Evolutionary conservation across 495 filamentous ascomycete genomes (phyloP).

Genomic region (Aspergillus ellipticus): DNA sequence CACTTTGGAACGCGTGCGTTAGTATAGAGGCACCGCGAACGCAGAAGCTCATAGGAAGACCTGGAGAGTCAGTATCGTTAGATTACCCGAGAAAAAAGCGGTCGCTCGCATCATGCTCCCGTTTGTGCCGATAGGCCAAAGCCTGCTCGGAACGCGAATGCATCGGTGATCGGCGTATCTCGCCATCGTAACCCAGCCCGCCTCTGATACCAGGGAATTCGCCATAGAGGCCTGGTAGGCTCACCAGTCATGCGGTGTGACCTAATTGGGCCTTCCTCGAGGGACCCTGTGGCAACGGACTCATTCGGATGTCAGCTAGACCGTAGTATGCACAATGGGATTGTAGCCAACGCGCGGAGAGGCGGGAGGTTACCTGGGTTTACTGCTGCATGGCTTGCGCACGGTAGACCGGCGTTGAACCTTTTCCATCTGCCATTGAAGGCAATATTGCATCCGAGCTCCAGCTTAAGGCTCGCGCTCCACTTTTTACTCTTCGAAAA

Average conservation of each 20-base stretch:
- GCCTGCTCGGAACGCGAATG: background rate
- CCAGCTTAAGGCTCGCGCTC: constrained; percentile 1
- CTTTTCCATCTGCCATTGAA: background rate
- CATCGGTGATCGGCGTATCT: background rate
- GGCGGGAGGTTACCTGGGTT: background rate
- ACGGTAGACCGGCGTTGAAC: background rate
- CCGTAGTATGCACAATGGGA: background rate
- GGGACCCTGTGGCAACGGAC: background rate
- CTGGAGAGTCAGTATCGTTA: background rate
- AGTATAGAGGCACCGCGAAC: background rate
- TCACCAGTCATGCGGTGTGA: constrained; percentile 6
- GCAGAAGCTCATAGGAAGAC: background rate
- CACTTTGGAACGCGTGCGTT: background rate
- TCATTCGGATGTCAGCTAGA: background rate
- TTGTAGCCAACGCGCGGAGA: background rate
- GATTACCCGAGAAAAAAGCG: background rate
- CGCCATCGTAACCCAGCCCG: background rate
- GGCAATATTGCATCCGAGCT: constrained; percentile 7
- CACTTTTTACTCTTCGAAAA: constrained; percentile 16
- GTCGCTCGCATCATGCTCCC: background rate
- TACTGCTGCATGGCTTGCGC: constrained; percentile 6
- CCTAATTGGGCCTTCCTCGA: background rate
- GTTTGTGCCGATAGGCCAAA: background rate
- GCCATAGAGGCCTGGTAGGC: background rate
- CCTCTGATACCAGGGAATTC: constrained; percentile 1